Percentiles rank a stretch among this genome's conserved stretches.
phyloP scores from a whole-genome alignment of 2,329 filamentous ascomycete genomes.

The Penicillium sp. region DNA sequence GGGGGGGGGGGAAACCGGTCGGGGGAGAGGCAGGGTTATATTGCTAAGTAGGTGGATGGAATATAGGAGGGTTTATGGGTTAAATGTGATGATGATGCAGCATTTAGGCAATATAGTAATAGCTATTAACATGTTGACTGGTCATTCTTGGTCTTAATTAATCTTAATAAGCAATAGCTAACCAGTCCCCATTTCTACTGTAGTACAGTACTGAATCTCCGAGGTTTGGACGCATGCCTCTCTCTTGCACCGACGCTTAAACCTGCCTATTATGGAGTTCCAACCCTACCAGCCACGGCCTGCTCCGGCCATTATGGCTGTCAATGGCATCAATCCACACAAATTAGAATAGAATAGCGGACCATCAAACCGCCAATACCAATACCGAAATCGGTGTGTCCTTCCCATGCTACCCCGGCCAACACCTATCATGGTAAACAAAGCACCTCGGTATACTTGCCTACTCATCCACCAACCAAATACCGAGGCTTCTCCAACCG shows the following conservation, averaged over 20 bases:
- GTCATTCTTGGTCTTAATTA: neutral
- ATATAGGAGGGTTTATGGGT: neutral
- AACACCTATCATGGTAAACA: neutral
- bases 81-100: neutral
- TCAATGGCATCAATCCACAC: constrained; percentile 6
- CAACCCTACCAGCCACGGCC: constrained; percentile 12
- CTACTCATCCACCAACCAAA: neutral
- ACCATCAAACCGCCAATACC: too few relatives aligned
- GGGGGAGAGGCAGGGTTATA: neutral
- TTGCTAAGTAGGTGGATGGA: too few relatives aligned
- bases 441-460: constrained; percentile 3
- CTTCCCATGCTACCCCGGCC: neutral
- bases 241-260: constrained; percentile 14
- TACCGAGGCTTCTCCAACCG: constrained; percentile 34
- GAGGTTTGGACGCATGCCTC: neutral
- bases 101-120: neutral
- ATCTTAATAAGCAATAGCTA: too few relatives aligned
- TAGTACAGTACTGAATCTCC: neutral
- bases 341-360: too few relatives aligned
- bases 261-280: constrained; percentile 22
- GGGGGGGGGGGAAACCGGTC: neutral
- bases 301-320: neutral
- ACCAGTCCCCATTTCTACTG: neutral
- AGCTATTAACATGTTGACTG: neutral
- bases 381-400: neutral